Evolutionary conservation across 495 filamentous ascomycete species (phyloP).

Genomic region (Durotheca rogersii): DNA sequence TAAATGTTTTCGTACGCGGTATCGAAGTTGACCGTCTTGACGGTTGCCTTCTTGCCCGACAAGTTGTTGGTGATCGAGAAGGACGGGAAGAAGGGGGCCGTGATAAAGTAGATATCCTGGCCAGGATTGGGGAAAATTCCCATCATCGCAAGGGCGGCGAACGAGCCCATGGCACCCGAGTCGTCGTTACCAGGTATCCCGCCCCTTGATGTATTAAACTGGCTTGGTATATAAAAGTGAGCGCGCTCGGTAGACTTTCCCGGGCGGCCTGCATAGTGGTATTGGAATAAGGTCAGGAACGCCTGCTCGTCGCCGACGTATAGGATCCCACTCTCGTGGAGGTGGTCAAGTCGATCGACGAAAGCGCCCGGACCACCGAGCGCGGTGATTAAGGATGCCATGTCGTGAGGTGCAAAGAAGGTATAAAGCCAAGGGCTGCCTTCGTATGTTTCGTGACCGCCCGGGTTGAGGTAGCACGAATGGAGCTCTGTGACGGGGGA

Average conservation of each 20-base stretch:
- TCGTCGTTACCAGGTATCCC: conserved; percentile 73
- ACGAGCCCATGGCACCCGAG: conserved; percentile 67
- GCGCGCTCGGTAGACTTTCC: conserved; percentile 58
- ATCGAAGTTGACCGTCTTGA: conserved; percentile 63
- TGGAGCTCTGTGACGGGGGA: conserved; percentile 48
- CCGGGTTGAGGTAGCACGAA: conserved; percentile 59
- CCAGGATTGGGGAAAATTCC: conserved; percentile 68
- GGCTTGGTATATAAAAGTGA: conserved; percentile 65
- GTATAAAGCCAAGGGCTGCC: conserved; percentile 64
- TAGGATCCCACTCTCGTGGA: conserved; percentile 59
- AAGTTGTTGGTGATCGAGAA: conserved; percentile 58
- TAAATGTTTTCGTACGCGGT: conserved; percentile 61
- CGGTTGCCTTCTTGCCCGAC: conserved; percentile 61
- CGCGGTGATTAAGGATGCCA: conserved; percentile 56
- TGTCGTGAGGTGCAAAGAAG: conserved; percentile 66
- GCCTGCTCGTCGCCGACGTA: conserved; percentile 68
- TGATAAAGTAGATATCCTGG: conserved; percentile 69
- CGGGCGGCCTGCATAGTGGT: conserved; percentile 66
- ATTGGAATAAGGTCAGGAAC: conserved; percentile 64
- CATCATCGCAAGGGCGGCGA: conserved; percentile 61
- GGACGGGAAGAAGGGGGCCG: conserved; percentile 60
- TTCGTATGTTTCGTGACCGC: conserved; percentile 65
- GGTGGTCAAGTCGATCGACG: conserved; percentile 57
- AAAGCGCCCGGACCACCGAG: conserved; percentile 61
- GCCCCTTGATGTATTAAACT: conserved; percentile 56